Evolutionary conservation across 1,284 basidiomycete species (phyloP).

Genomic region (Ceratobasidium sp.): DNA sequence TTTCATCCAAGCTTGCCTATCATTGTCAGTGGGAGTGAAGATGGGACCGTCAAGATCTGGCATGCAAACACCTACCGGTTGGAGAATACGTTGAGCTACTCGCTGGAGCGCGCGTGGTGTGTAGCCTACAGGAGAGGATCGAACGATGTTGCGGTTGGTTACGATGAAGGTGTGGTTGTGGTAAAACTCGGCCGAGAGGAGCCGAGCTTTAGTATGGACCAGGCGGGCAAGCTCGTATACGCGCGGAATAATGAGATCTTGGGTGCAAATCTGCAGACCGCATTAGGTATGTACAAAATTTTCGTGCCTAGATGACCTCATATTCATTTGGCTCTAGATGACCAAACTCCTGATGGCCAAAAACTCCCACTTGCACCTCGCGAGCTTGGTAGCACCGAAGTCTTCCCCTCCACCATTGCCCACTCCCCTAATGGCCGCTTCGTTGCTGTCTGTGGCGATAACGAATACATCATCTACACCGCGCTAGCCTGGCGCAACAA

Average conservation of each 20-base stretch:
- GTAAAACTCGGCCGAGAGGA: conserved; percentile 96
- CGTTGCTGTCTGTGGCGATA: conserved; percentile 92
- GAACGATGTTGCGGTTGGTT: conserved; percentile 97
- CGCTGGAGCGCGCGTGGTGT: conserved; percentile 97
- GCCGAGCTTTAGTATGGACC: conserved; percentile 96
- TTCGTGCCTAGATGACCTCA: neutral
- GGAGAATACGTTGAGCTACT: conserved; percentile 97
- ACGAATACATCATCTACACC: conserved; percentile 99
- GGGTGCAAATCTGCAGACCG: conserved; percentile 84
- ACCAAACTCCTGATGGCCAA: conserved; percentile 82
- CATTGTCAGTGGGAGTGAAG: conserved; percentile 96
- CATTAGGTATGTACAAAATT: conserved; percentile 50
- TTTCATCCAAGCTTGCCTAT: conserved; percentile 98
- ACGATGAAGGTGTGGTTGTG: conserved; percentile 97
- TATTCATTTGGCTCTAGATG: conserved; percentile 62
- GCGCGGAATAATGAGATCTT: conserved; percentile 94
- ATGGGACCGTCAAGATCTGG: conserved; percentile 98
- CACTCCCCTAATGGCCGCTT: conserved; percentile 98
- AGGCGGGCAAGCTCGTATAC: conserved; percentile 94
- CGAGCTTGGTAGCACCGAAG: conserved; percentile 96
- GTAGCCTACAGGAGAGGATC: conserved; percentile 85
- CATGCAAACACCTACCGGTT: conserved; percentile 96
- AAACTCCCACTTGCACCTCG: conserved; percentile 83
- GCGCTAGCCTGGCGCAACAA: conserved; percentile 99
- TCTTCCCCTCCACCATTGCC: conserved; percentile 88